A percentile compares a stretch with the other conserved stretches of the same genome.
phyloP scores from a whole-genome alignment of 2,329 filamentous ascomycete genomes.

The Colletotrichum sidae region DNA sequence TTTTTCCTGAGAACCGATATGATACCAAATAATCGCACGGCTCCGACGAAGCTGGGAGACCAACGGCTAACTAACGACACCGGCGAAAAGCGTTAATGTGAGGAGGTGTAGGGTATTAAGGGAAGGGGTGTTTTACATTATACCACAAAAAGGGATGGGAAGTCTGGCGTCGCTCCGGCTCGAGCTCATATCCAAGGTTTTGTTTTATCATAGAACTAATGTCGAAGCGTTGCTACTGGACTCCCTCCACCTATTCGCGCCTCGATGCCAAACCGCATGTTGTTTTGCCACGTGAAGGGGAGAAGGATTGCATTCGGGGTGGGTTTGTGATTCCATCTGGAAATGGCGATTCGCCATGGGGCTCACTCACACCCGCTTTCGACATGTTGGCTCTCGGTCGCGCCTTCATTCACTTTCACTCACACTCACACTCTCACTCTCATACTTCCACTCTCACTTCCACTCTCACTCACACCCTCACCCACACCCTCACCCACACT shows the following conservation, averaged over 20 bases:
- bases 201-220: constrained; percentile 31
- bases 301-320: too few species aligned
- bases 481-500: too few species aligned
- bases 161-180: constrained; percentile 29
- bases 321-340: too few species aligned
- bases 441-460: too few species aligned
- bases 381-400: too few species aligned
- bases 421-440: too few species aligned
- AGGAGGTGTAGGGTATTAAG: constrained; percentile 7
- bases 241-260: constrained; percentile 32
- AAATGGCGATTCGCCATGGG: too few species aligned
- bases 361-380: too few species aligned
- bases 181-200: constrained; percentile 3
- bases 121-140: background rate
- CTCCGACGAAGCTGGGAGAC: constrained; percentile 20
- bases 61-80: constrained; percentile 8
- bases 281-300: background rate
- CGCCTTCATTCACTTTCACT: too few species aligned
- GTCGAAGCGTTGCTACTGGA: constrained; percentile 37
- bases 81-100: constrained; percentile 14
- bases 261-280: background rate
- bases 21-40: constrained; percentile 31
- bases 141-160: constrained; percentile 32
- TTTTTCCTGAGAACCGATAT: constrained; percentile 31
- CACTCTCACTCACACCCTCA: too few species aligned